A percentile compares a stretch with the other conserved stretches of the same genome.
Evolutionary conservation across 1,284 basidiomycete genomes (phyloP).

Genomic region (Ceratobasidium sp.): DNA sequence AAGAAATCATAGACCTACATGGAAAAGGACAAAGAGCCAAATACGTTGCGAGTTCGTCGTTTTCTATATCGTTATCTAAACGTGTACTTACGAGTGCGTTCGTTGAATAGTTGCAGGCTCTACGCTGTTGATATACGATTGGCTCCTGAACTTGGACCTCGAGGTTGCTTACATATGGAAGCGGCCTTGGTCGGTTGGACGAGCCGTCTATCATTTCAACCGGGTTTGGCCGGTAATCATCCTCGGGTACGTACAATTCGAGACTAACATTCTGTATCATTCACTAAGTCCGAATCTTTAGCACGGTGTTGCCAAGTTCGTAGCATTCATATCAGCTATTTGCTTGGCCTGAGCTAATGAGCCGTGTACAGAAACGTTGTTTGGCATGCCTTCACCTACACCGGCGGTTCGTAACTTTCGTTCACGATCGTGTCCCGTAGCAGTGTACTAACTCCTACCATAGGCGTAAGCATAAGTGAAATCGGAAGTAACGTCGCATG

Average conservation of each 20-base stretch:
- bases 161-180: constrained; percentile 22
- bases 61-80: neutral
- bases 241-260: no score
- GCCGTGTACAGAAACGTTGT: neutral
- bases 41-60: constrained; percentile 12
- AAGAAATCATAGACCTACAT: neutral
- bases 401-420: neutral
- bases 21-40: neutral
- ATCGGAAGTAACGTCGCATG: no score
- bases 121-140: constrained; percentile 25
- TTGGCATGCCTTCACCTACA: neutral
- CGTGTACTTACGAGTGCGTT: neutral
- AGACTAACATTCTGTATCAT: no score
- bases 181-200: constrained; percentile 5
- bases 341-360: no score
- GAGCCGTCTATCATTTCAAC: constrained; percentile 29
- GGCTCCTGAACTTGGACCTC: neutral
- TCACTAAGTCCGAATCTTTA: no score
- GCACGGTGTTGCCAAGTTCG: no score
- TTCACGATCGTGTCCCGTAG: no score
- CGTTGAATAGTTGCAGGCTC: neutral
- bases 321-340: no score
- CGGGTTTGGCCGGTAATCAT: constrained; percentile 12
- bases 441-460: neutral
- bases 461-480: neutral